Base-by-base conservation (phyloP, 108 stramenopile species). In the Ochromonas danica region DNA sequence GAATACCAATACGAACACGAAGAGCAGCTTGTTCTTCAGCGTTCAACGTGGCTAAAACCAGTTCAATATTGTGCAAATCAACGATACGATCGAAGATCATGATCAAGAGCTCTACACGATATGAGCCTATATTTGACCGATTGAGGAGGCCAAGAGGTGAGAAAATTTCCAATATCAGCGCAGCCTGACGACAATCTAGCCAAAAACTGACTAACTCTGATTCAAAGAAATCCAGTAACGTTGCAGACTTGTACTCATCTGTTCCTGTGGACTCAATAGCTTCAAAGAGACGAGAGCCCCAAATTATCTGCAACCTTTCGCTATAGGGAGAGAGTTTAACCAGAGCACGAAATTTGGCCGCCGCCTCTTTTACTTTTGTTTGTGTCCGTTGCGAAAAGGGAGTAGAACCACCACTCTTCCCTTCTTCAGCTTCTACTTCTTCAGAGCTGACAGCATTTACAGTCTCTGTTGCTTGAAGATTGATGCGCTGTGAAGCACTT, bases 101-200 rank as follows among this genome's bases (percentile, higher is more conserved):
- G 10, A 75, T 33, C 3, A 75, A 14, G 14, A 75, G 41, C 25
- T 75, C 72, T 33, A 75, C 72, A n/a, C 72, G 72, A 75, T 75
- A 75, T 36, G 72, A 75, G 3, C 72, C 72, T 30, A 75, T 31
- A 75, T 75, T 22, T 10, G 63, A 67, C 31, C 25, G 3, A 36
- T 6, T 10, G 14, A 36, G 14, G 10, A 6, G 3, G 3, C 63
- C 63, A 67, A 67, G 3, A 57, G 51, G 51, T 10, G 33, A 28
- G 35, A 67, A 67, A 10, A 33, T 10, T 67, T 67, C 63, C 63
- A 67, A 67, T 28, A 67, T 57, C 51, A 57, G 22, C 51, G 51
- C 51, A 10, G 22, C 27, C 6, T 67, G 63, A 31, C 31, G 17
- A 25, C 63, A 67, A 35, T 67, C 3, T 10, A 67, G 6, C 63